Base-by-base conservation (phyloP, 2,329 filamentous ascomycete species). In the Paraphoma sp. region DNA sequence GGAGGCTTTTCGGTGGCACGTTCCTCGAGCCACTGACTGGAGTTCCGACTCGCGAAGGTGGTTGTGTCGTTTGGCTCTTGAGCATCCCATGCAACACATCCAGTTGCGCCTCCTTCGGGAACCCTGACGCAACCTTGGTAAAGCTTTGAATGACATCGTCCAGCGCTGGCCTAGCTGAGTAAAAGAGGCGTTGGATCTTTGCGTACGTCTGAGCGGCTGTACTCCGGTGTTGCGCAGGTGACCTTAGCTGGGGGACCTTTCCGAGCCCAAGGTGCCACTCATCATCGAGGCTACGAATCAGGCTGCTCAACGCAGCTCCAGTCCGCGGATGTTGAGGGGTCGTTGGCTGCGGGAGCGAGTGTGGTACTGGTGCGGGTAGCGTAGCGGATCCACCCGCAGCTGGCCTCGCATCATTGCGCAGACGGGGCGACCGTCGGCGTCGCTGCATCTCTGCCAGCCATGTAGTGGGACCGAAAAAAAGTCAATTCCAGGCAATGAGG, bases 101-200 rank as follows among this genome's bases (percentile, higher is more conserved):
- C 8, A 70, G 30, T n/a, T 46, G 48, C 29, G 51, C 16, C 2
- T 52, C 41, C 4, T 18, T 41, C 7, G 48, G 11, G 41, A 56
- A 46, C 8, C n/a, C 8, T 6, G 41, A 16, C 9, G 64, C 69
- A 11, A 48, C 41, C 1, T 33, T 28, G 3, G 53, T 18, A 53
- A 76, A 76, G 1, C 50, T 31, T 1, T 42, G 38, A 2, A 73
- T 29, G 4, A 53, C 57, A 7, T 60, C 8, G 6, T 72, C 7
- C 14, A 76, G 58, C 2, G 56, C 55, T 23, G 54, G 8, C 7
- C 30, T n/a, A 14, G 50, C 18, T 0, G 51, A 51, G 8, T 48
- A 76, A 50, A 63, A 71, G 0, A 72, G 51, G 6, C 23, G 46
- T 30, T 72, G 52, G 18, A 77, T 61, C 7, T 46, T 29, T 0